These are phyloP conservation scores for Arabis hirsuta DNA, from an alignment of 345 rosid genomes.

Conservation along the genomic window DNA sequence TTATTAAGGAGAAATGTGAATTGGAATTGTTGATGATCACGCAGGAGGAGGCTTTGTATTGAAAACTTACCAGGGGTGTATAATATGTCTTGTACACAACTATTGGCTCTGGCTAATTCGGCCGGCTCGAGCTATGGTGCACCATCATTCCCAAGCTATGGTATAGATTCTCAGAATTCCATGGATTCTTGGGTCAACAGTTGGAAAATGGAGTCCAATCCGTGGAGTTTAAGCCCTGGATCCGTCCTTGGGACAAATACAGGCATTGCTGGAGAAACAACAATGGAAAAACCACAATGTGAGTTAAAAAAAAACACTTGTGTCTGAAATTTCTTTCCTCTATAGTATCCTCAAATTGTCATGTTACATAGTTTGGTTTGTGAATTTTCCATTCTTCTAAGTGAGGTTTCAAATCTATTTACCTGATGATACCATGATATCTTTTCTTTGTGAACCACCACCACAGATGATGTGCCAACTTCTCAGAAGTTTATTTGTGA, in stretches of 20 bases:
- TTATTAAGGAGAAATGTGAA: conserved; percentile 1
- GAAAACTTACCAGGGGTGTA: conserved; percentile 8
- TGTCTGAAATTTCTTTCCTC: background rate
- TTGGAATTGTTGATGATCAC: conserved; percentile 7
- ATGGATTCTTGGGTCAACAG: conserved; percentile 13
- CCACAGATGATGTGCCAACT: conserved; percentile 21
- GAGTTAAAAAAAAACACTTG: conserved; percentile 1
- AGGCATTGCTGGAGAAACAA: background rate
- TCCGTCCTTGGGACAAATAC: conserved; percentile 3
- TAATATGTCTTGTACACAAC: conserved; percentile 20
- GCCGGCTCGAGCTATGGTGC: conserved; percentile 13
- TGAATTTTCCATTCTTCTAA: background rate
- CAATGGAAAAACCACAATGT: conserved; percentile 24
- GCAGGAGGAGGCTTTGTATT: conserved; percentile 25
- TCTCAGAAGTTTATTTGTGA: conserved; percentile 19
- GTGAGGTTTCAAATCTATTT: conserved; percentile 13
- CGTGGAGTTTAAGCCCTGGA: conserved; percentile 6
- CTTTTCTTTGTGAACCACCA: background rate
- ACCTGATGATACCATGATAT: background rate
- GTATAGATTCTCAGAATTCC: background rate
- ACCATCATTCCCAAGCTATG: background rate
- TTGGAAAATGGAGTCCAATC: conserved; percentile 7
- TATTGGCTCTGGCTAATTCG: conserved; percentile 26
- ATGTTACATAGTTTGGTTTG: background rate
- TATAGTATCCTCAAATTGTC: background rate